These are phyloP conservation scores for Coemansia sp. DNA, from an alignment of 192 early-diverging fungal genomes.

Conservation along the genomic window DNA sequence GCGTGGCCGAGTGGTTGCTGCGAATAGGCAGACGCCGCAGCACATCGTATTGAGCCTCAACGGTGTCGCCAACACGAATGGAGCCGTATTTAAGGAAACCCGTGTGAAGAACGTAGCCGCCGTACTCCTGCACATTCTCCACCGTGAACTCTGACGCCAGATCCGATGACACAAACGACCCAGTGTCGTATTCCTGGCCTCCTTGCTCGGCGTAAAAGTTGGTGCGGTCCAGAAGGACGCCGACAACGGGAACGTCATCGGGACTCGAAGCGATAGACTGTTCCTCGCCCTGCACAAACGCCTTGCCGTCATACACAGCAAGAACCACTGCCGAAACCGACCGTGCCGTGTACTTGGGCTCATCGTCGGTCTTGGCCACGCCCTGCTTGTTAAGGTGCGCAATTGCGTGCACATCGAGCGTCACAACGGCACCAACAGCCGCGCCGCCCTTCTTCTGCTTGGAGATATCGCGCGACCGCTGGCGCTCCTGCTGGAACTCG, in stretches of 20 bases:
- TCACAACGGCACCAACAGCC: constrained; percentile 61
- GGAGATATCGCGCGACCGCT: constrained; percentile 75
- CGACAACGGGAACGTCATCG: constrained; percentile 68
- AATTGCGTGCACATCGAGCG: constrained; percentile 90
- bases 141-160: constrained; percentile 85
- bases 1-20: constrained; percentile 96
- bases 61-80: constrained; percentile 66
- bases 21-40: constrained; percentile 84
- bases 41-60: constrained; percentile 85
- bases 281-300: constrained; percentile 42
- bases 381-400: constrained; percentile 77
- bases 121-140: constrained; percentile 89
- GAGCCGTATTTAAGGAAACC: constrained; percentile 91
- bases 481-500: constrained; percentile 76
- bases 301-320: constrained; percentile 64
- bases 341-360: constrained; percentile 74
- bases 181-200: constrained; percentile 94
- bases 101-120: constrained; percentile 94
- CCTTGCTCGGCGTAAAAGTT: constrained; percentile 98
- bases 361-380: constrained; percentile 83
- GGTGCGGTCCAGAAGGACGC: constrained; percentile 90
- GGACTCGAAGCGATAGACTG: constrained; percentile 44
- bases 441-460: constrained; percentile 59
- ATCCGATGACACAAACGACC: constrained; percentile 80
- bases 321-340: constrained; percentile 76